phyloP scores from a whole-genome alignment of 2,329 filamentous ascomycete species.

The Epichloe elymi region DNA sequence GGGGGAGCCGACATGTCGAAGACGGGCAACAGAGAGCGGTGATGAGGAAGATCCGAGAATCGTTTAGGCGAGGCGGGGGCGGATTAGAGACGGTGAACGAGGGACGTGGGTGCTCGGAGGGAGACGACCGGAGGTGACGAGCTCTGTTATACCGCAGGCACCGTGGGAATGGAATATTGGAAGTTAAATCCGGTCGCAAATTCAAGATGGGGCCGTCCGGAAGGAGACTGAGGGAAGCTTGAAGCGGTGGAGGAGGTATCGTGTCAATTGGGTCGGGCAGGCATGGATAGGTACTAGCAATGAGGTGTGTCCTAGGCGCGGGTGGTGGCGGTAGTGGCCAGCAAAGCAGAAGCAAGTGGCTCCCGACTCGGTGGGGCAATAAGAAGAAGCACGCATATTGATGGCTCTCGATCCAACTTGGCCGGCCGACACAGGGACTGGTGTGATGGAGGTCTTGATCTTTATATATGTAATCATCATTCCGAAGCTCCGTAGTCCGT shows the following conservation, averaged over 20 bases:
- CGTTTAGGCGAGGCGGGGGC: constrained; percentile 4
- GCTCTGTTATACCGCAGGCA: constrained; percentile 7
- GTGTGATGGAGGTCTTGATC: too few species aligned
- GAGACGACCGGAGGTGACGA: neutral
- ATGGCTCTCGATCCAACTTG: too few species aligned
- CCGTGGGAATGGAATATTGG: neutral
- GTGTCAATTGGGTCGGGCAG: neutral
- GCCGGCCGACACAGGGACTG: too few species aligned
- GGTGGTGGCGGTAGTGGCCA: neutral
- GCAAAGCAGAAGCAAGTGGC: too few species aligned
- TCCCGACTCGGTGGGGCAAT: too few species aligned
- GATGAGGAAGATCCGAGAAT: constrained; percentile 12
- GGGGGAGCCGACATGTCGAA: constrained; percentile 45
- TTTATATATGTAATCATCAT: too few species aligned
- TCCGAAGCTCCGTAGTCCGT: too few species aligned
- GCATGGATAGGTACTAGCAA: neutral
- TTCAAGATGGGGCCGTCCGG: constrained; percentile 5
- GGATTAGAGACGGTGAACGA: constrained; percentile 1
- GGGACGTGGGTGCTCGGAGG: constrained; percentile 1
- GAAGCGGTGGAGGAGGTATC: constrained; percentile 4
- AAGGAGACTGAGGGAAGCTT: constrained; percentile 4
- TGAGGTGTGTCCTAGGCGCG: neutral
- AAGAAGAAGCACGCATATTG: too few species aligned
- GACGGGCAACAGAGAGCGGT: constrained; percentile 11
- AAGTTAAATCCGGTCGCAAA: neutral